Conservation (phyloP, 257 asterid genomes). For the Solanum gracilifrons region DNA sequence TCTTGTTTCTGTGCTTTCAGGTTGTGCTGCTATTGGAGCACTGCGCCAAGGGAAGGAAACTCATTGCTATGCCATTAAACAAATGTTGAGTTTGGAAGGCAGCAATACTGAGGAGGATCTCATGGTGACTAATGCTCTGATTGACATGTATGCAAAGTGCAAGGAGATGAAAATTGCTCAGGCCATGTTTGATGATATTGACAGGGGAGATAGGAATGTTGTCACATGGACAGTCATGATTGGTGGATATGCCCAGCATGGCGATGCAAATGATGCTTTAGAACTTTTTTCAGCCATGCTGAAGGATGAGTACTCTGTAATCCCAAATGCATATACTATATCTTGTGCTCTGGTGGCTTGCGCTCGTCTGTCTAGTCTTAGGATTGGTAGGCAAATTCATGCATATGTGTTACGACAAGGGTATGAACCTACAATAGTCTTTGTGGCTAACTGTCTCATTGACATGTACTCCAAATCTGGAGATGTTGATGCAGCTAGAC, state of each 20-base stretch:
- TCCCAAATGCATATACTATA: conserved; percentile 71
- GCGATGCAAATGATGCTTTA: conserved; percentile 67
- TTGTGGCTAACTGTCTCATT: conserved; percentile 73
- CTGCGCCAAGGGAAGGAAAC: conserved; percentile 59
- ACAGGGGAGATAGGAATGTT: conserved; percentile 40
- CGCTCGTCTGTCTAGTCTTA: conserved; percentile 62
- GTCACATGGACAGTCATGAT: conserved; percentile 94
- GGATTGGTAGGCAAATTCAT: conserved; percentile 64
- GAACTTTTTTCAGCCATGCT: conserved; percentile 53
- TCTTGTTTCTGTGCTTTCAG: conserved; percentile 68
- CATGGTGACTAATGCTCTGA: conserved; percentile 72
- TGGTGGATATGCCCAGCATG: conserved; percentile 84
- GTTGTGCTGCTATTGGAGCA: conserved; percentile 65
- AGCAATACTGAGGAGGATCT: conserved; percentile 60
- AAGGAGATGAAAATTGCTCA: conserved; percentile 38
- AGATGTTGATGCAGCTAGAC: conserved; percentile 60
- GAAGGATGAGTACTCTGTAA: conserved; percentile 22
- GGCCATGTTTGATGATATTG: conserved; percentile 46
- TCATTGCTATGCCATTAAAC: conserved; percentile 47
- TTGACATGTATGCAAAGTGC: conserved; percentile 87
- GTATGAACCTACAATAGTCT: conserved; percentile 47
- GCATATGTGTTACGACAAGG: conserved; percentile 51
- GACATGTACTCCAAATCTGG: conserved; percentile 94
- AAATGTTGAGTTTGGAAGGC: conserved; percentile 26
- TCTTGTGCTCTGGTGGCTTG: conserved; percentile 79